Evolutionary conservation across 2,329 filamentous ascomycete species (phyloP).

Genomic region (Phyllosticta ampelicida): DNA sequence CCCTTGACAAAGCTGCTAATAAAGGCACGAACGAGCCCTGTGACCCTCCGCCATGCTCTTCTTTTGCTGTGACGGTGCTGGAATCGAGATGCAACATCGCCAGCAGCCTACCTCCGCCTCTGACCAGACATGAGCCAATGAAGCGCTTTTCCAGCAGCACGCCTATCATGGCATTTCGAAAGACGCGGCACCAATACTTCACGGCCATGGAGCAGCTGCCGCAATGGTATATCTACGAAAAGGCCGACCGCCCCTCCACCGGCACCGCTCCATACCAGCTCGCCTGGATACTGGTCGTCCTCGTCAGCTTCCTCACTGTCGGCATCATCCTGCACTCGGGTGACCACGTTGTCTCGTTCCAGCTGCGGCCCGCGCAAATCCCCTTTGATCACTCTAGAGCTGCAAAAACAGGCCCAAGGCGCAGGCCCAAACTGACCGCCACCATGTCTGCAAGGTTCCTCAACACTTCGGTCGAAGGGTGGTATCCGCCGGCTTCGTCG

Average conservation of each 20-base stretch:
- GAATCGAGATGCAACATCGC: constrained; percentile 1
- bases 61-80: neutral
- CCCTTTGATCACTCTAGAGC: neutral
- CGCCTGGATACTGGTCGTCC: neutral
- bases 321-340: neutral
- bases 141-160: neutral
- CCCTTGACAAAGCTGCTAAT: neutral
- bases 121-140: neutral
- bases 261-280: neutral
- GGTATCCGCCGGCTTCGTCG: constrained; percentile 26
- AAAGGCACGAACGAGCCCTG: neutral
- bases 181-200: neutral
- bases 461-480: constrained; percentile 12
- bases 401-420: neutral
- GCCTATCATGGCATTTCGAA: neutral
- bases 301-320: neutral
- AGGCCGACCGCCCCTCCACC: neutral
- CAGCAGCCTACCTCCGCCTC: neutral
- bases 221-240: neutral
- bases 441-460: constrained; percentile 2
- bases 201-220: neutral
- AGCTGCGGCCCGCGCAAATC: neutral
- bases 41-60: neutral
- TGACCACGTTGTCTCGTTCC: neutral
- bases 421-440: neutral